A percentile compares a stretch with the other conserved stretches of the same genome.
Conservation (phyloP, 2,329 filamentous ascomycete genomes). For the Neocatenulostroma microsporum region DNA sequence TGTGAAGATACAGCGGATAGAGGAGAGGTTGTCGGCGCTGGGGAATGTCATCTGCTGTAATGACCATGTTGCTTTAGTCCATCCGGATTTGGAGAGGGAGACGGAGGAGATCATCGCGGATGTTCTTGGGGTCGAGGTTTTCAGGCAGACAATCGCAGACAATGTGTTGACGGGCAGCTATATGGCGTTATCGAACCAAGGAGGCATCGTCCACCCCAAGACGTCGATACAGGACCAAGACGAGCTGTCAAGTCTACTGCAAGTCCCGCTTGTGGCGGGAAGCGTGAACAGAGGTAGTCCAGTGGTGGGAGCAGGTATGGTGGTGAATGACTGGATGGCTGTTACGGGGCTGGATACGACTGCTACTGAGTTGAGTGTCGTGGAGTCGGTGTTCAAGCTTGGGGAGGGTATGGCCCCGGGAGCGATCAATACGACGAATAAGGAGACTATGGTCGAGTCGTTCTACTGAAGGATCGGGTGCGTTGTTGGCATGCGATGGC, state of each 20-base stretch:
- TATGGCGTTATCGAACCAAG: conserved; percentile 93
- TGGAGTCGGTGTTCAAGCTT: conserved; percentile 92
- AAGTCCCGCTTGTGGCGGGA: conserved; percentile 91
- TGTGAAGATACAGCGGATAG: conserved; percentile 93
- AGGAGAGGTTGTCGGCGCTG: conserved; percentile 92
- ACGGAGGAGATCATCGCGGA: conserved; percentile 99
- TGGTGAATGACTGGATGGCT: conserved; percentile 96
- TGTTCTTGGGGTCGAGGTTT: conserved; percentile 80
- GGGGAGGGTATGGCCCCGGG: conserved; percentile 70
- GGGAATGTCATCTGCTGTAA: conserved; percentile 96
- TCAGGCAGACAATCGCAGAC: conserved; percentile 90
- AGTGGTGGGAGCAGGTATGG: conserved; percentile 94
- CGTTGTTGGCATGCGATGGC: too few species aligned
- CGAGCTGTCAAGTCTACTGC: conserved; percentile 83
- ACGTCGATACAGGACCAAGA: conserved; percentile 97
- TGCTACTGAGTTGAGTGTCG: conserved; percentile 91
- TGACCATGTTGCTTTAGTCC: conserved; percentile 92
- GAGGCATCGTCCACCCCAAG: conserved; percentile 94
- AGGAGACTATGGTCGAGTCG: conserved; percentile 97
- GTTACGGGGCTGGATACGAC: conserved; percentile 94
- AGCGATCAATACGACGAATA: conserved; percentile 74
- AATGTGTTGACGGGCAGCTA: conserved; percentile 95
- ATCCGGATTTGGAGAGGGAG: conserved; percentile 94
- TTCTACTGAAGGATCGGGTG: too few species aligned
- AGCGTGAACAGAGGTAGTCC: conserved; percentile 87